Percentiles rank a stretch among this genome's conserved stretches.
These are phyloP conservation scores for Beauveria pseudobassiana DNA, from an alignment of 2,329 filamentous ascomycete species.

Conservation along the genomic window DNA sequence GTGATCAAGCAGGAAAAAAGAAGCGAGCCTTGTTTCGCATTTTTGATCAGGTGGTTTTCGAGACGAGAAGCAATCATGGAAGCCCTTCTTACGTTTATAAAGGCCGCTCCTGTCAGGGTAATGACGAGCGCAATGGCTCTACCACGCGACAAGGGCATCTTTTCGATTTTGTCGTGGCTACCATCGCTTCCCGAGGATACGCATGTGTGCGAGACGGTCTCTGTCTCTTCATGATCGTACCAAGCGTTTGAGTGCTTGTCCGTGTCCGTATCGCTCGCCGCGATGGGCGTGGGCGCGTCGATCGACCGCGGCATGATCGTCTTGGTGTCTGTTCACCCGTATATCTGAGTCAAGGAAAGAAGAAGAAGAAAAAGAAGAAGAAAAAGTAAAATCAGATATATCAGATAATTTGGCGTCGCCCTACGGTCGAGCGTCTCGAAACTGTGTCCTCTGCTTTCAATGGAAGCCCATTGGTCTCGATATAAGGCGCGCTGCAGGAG, in stretches of 20 bases:
- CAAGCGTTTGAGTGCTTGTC: not conserved
- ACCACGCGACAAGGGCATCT: slow-evolving; percentile 38
- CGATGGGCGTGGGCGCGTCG: not conserved
- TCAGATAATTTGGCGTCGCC: too few relatives aligned
- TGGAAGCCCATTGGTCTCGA: not conserved
- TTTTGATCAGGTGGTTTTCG: slow-evolving; percentile 6
- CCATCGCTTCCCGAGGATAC: not conserved
- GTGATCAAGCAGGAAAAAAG: too few relatives aligned
- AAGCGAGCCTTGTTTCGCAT: not conserved
- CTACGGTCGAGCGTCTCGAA: too few relatives aligned
- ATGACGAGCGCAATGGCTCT: slow-evolving; percentile 46
- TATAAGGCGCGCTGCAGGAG: not conserved
- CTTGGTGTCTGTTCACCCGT: not conserved
- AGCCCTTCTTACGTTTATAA: slow-evolving; percentile 39
- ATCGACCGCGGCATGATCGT: not conserved
- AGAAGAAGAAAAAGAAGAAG: too few relatives aligned
- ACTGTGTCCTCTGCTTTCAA: not conserved
- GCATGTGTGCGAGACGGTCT: not conserved
- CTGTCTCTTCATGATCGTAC: not conserved
- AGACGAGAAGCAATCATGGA: not conserved
- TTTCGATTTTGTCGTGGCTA: slow-evolving; percentile 14
- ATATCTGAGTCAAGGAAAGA: not conserved
- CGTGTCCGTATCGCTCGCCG: not conserved
- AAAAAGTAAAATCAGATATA: too few relatives aligned
- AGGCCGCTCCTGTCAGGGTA: slow-evolving; percentile 47